Percentiles rank a stretch among this genome's conserved stretches.
These are phyloP conservation scores for Myrica gale DNA, from an alignment of 306 rosid genomes.

Conservation along the genomic window DNA sequence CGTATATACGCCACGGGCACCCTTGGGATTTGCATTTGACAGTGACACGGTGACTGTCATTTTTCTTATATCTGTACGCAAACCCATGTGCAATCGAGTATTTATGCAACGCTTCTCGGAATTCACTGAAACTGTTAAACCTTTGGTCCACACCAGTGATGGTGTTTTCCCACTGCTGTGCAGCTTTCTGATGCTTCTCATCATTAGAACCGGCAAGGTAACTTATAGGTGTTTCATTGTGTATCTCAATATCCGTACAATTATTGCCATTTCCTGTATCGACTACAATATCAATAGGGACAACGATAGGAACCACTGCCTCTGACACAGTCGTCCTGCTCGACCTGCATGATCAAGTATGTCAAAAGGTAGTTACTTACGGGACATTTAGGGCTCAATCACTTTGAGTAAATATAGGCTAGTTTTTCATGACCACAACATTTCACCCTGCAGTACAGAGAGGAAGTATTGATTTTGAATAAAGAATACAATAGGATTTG, in stretches of 20 bases:
- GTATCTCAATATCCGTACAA: conserved; percentile 41
- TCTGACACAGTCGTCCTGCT: conserved; percentile 90
- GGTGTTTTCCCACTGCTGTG: conserved; percentile 92
- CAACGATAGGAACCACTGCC: conserved; percentile 61
- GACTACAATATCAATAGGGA: conserved; percentile 39
- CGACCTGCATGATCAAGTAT: conserved; percentile 57
- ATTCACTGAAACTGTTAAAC: conserved; percentile 84
- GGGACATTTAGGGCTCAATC: conserved; percentile 10
- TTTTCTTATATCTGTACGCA: conserved; percentile 88
- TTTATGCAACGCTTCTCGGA: conserved; percentile 92
- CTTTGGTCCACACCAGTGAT: conserved; percentile 96
- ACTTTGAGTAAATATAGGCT: conserved; percentile 12
- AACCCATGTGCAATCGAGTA: conserved; percentile 94
- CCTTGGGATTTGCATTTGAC: conserved; percentile 92
- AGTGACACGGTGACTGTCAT: conserved; percentile 92
- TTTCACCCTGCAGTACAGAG: conserved; percentile 12
- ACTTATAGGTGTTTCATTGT: conserved; percentile 39
- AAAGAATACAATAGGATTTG: neutral
- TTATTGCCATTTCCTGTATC: conserved; percentile 38
- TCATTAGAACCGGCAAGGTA: conserved; percentile 44
- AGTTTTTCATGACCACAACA: conserved; percentile 14
- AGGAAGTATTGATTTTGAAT: conserved; percentile 4
- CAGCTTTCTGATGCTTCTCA: conserved; percentile 70
- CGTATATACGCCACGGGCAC: conserved; percentile 97
- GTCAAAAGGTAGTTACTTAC: conserved; percentile 26